Percentiles rank a stretch among this genome's conserved stretches.
Evolutionary conservation across 2,329 filamentous ascomycete species (phyloP).

Genomic region (Truncatella angustata): DNA sequence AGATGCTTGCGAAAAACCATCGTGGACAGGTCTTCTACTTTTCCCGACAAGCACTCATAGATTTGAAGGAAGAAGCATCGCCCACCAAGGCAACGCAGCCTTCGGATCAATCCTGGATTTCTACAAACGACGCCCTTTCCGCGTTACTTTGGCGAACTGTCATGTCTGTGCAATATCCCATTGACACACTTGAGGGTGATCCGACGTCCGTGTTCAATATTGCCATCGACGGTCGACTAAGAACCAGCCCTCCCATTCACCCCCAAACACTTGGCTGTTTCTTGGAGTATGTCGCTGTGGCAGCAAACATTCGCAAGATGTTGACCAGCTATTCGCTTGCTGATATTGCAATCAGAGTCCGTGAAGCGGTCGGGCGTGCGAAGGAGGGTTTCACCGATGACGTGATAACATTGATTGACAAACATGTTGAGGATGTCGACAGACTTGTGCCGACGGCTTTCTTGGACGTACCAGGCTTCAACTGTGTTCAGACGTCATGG

Average conservation of each 20-base stretch:
- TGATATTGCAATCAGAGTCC: not conserved
- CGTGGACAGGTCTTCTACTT: conserved; percentile 4
- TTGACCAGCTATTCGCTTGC: not conserved
- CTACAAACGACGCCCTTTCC: conserved; percentile 4
- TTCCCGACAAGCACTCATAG: not conserved
- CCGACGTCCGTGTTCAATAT: not conserved
- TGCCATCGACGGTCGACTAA: not conserved
- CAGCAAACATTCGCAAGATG: not conserved
- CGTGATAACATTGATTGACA: not conserved
- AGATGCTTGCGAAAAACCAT: not conserved
- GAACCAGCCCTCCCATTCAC: not conserved
- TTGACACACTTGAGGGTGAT: not conserved
- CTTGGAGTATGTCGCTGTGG: not conserved
- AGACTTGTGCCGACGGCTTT: not conserved
- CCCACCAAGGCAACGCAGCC: not conserved
- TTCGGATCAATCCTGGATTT: not conserved
- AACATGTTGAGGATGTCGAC: not conserved
- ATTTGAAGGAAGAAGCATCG: not conserved
- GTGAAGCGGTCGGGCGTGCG: not conserved
- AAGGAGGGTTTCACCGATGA: not conserved
- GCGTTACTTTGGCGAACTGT: not conserved
- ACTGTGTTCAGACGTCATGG: not conserved
- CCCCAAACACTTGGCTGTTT: conserved; percentile 2
- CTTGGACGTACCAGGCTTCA: not conserved
- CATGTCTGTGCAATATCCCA: not conserved